Evolutionary conservation across 2,329 filamentous ascomycete species (phyloP).

Genomic region (Diaporthe sp.): DNA sequence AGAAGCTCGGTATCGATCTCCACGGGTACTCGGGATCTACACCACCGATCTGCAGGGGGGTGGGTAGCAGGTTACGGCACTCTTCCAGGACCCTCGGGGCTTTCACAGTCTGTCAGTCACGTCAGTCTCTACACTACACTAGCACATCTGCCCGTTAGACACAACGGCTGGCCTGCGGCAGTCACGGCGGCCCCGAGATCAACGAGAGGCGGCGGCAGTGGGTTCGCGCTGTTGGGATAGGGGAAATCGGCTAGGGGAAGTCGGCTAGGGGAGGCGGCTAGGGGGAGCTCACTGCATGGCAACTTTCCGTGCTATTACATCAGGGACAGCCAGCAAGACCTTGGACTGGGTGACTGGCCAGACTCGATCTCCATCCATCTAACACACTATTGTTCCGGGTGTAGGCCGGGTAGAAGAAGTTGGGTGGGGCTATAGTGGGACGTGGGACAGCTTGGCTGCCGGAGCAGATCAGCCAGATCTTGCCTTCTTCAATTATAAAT

Average conservation of each 20-base stretch:
- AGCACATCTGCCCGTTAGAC: background rate
- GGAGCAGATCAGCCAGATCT: constrained; percentile 23
- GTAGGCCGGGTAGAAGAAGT: background rate
- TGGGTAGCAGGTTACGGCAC: background rate
- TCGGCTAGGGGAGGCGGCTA: background rate
- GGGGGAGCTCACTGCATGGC: background rate
- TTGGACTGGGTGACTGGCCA: constrained; percentile 5
- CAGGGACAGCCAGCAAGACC: background rate
- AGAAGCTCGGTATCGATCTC: background rate
- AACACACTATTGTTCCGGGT: background rate
- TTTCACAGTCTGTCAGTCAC: background rate
- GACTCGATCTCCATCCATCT: background rate
- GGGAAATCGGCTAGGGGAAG: background rate
- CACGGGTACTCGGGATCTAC: constrained; percentile 8
- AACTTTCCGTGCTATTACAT: background rate
- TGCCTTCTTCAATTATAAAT: constrained; percentile 10
- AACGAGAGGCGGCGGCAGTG: background rate
- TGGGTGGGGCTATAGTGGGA: constrained; percentile 9
- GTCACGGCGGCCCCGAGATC: background rate
- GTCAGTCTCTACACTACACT: background rate
- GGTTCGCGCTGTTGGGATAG: background rate
- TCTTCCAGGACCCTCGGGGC: too few species aligned
- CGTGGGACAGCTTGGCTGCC: background rate
- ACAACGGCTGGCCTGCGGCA: background rate
- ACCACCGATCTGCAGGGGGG: constrained; percentile 6